Evolutionary conservation across 192 early-diverging fungal species (phyloP).

Genomic region (Coemansia sp.): DNA sequence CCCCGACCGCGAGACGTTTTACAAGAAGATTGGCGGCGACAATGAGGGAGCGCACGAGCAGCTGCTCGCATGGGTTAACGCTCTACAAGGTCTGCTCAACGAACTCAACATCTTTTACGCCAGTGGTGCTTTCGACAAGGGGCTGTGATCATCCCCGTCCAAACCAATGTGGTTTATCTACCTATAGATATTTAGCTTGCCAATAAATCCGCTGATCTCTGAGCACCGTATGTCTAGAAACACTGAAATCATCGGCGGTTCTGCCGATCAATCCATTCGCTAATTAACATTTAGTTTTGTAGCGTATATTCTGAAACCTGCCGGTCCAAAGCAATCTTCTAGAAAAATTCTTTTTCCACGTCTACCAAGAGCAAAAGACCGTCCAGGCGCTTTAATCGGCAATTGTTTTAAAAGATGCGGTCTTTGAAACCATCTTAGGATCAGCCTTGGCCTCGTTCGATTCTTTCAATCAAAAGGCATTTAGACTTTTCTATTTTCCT

Average conservation of each 20-base stretch:
- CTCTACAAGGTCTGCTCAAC: constrained; percentile 71
- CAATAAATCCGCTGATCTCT: too few species aligned
- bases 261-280: neutral
- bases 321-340: neutral
- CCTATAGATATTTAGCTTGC: too few species aligned
- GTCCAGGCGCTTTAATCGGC: constrained; percentile 1
- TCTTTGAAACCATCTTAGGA: neutral
- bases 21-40: constrained; percentile 73
- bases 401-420: neutral
- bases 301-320: too few species aligned
- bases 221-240: too few species aligned
- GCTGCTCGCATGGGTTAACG: constrained; percentile 69
- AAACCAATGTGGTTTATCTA: too few species aligned
- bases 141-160: constrained; percentile 24
- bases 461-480: neutral
- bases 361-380: constrained; percentile 2
- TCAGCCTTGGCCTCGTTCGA: neutral
- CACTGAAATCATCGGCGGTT: neutral
- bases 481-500: neutral
- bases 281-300: neutral
- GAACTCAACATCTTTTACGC: constrained; percentile 64
- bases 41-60: constrained; percentile 58
- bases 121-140: constrained; percentile 50
- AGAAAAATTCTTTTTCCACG: constrained; percentile 1
- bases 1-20: constrained; percentile 87